Base-by-base conservation (phyloP, 495 filamentous ascomycete species). In the Achaetomiella virescens region DNA sequence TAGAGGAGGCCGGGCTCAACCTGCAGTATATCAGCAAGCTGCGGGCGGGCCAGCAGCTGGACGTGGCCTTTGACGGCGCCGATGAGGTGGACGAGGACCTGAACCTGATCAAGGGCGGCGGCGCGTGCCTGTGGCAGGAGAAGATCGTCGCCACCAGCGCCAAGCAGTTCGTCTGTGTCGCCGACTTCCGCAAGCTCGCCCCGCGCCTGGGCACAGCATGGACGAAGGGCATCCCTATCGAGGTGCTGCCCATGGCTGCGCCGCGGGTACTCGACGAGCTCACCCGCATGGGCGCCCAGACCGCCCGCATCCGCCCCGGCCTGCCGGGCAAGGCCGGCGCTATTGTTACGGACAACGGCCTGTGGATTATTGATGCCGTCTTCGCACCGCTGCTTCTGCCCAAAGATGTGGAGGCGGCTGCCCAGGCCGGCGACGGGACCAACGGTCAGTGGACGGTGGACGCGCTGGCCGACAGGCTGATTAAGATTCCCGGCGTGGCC, bases 81-180 rank as follows among this genome's bases (percentile, higher is more conserved):
- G 93, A 98, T 69, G 93, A 98, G 75, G 90, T 98, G 25, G 93
- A 98, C 69, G 88, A 89, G 21, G 88, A 91, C 37, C 71, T 98
- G 49, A 98, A 97, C 72, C 89, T 90, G 66, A 96, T 98, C 73
- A 98, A 98, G 75, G 93, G 93, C 43, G 93, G 93, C 15, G 93
- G 93, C 42, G 93, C 91, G 25, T 98, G 95, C 71, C 73, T 97
- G 55, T 97, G 95, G 78, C 95, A 97, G 73, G 93, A 98, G 77
- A 98, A 98, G 75, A 76, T 98, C 21, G 92, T 98, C 14, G 91
- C 91, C 3, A 81, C 87, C 31, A 80, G 84, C 52, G 87, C 91
- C 2, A 86, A 82, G 74, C 87, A 91, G 62, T 97, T 98, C 66
- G 82, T 98, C 52, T 93, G 89, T 65, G 95, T 97, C 51, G 93